Conservation (phyloP, 495 filamentous ascomycete genomes). For the Thermothielavioides terrestris region DNA sequence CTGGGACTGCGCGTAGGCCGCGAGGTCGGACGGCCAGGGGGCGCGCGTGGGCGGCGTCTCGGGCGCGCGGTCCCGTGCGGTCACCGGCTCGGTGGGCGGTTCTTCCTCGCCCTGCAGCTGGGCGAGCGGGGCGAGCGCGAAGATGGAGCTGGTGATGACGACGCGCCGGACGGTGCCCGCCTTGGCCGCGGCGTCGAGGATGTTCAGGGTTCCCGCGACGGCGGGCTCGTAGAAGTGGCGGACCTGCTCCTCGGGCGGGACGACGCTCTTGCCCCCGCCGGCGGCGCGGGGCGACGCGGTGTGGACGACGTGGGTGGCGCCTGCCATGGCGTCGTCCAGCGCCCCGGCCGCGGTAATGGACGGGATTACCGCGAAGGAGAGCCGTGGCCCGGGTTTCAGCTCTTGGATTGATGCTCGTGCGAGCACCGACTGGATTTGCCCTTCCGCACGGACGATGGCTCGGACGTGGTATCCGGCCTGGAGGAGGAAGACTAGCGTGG, state of each 20-base stretch:
- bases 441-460: constrained; percentile 37
- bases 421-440: constrained; percentile 22
- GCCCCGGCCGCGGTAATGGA: constrained; percentile 37
- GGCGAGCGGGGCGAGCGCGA: constrained; percentile 23
- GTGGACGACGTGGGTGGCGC: constrained; percentile 43
- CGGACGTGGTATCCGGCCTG: constrained; percentile 36
- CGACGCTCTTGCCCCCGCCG: constrained; percentile 40
- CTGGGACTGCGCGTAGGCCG: constrained; percentile 36
- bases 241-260: constrained; percentile 33
- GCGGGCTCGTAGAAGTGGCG: constrained; percentile 63
- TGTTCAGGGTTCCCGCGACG: constrained; percentile 63
- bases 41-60: constrained; percentile 22
- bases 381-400: constrained; percentile 21
- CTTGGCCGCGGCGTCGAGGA: constrained; percentile 57
- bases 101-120: constrained; percentile 19
- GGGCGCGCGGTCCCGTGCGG: constrained; percentile 10
- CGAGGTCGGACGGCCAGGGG: constrained; percentile 30
- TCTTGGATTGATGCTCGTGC: constrained; percentile 22
- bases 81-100: constrained; percentile 4
- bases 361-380: constrained; percentile 38
- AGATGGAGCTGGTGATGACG: constrained; percentile 41
- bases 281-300: constrained; percentile 47
- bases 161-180: constrained; percentile 58
- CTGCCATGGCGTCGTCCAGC: constrained; percentile 40
- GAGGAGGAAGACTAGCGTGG: constrained; percentile 29